phyloP scores from a whole-genome alignment of 768 basidiomycete species.

The Amanita fuliginea region DNA sequence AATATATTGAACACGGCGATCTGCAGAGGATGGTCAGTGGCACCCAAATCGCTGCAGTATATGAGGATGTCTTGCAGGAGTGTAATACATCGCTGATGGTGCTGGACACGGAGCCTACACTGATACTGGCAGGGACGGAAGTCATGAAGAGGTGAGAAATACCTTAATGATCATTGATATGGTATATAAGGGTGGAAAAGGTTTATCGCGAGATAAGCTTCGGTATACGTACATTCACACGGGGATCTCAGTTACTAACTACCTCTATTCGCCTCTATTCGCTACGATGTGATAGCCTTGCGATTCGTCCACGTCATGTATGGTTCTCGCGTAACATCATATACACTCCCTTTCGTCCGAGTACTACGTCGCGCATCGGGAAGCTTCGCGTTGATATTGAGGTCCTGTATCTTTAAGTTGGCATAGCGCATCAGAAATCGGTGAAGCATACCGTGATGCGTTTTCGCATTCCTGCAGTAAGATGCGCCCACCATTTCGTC shows the following conservation, averaged over 20 bases:
- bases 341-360: constrained; percentile 46
- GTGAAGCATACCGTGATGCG: constrained; percentile 52
- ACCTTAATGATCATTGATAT: not conserved
- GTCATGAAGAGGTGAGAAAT: constrained; percentile 24
- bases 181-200: not conserved
- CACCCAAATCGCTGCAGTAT: constrained; percentile 1
- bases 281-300: constrained; percentile 38
- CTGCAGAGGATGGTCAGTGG: constrained; percentile 22
- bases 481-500: constrained; percentile 77
- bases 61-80: constrained; percentile 34
- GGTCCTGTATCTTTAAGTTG: constrained; percentile 38
- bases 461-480: constrained; percentile 68
- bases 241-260: not conserved
- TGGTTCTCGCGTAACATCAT: constrained; percentile 65
- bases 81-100: constrained; percentile 39
- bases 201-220: not conserved
- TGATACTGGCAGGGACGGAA: constrained; percentile 33
- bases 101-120: constrained; percentile 37
- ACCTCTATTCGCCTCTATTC: not conserved
- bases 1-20: constrained; percentile 59
- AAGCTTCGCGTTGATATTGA: constrained; percentile 55
- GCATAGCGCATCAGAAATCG: constrained; percentile 6
- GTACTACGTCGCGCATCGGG: constrained; percentile 76
- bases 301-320: constrained; percentile 89
- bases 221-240: not conserved